Percentiles rank a stretch among this genome's conserved stretches.
These are phyloP conservation scores for Penicillium sp. DNA, from an alignment of 2,329 filamentous ascomycete genomes.

Conservation along the genomic window DNA sequence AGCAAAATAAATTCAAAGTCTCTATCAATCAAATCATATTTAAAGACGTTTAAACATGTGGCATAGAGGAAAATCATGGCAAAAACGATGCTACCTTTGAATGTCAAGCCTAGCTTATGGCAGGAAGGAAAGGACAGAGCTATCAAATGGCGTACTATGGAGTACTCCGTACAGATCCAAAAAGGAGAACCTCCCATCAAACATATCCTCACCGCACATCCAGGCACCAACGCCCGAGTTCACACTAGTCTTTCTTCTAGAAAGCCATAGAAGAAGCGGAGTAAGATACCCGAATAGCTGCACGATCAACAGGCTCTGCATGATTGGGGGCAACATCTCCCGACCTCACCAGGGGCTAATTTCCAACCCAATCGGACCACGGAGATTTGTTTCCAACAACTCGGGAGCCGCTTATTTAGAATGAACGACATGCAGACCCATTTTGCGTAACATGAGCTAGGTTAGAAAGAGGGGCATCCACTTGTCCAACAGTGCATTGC, in stretches of 20 bases:
- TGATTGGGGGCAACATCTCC: background rate
- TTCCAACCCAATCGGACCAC: background rate
- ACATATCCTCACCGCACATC: background rate
- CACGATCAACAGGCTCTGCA: background rate
- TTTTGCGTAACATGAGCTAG: background rate
- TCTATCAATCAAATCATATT: background rate
- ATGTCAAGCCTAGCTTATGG: background rate
- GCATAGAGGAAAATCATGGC: background rate
- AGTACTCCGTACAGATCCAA: background rate
- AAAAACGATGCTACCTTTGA: background rate
- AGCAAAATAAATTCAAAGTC: background rate
- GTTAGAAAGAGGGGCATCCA: background rate
- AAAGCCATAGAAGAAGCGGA: slow-evolving; percentile 6
- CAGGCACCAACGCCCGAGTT: background rate
- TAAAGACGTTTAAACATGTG: background rate
- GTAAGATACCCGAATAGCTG: background rate
- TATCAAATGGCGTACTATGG: background rate
- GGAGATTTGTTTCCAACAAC: slow-evolving; percentile 3
- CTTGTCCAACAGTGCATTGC: background rate
- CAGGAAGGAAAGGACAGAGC: background rate
- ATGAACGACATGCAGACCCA: slow-evolving; percentile 2
- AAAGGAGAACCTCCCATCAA: background rate
- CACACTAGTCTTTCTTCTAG: background rate
- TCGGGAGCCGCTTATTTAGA: background rate
- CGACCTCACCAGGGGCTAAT: background rate